Evolutionary conservation across 306 rosid species (phyloP), one percentile per base, ranked within the genome.

Genomic region (Lablab purpureus): DNA sequence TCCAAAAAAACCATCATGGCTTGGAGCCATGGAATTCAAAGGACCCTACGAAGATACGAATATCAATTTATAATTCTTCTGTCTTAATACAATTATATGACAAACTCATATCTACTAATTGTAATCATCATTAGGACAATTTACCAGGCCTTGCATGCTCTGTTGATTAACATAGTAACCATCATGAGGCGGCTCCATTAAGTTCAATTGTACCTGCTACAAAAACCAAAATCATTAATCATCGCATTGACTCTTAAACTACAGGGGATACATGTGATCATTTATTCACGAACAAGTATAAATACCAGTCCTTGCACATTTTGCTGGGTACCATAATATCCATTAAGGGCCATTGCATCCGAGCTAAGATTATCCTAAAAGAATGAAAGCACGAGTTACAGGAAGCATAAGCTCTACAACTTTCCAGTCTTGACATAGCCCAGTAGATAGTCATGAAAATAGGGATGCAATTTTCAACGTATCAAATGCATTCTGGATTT

Each of bases 101-200:
- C 27, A 55, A n/a, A 19, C n/a, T 41, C 22, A 21, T 41, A 77
- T 32, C 14, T 30, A 18, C 30, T 71, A 4, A 58, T 67, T 47
- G 67, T 72, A 70, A 36, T 78, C 74, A 27, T 19, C 58, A 83
- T 49, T 50, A 50, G 77, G 71, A 74, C 43, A 80, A 83, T 85
- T 71, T 82, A 91, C 98, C 84, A 94, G 88, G 78, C 97, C 91
- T 76, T 91, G 98, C 77, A 94, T 88, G 82, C 91, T 87, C 41
- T 87, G 97, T 75, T 90, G 98, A 87, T 86, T 86, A 74, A 91
- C 96, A 80, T 88, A 94, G 87, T 91, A 94, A 47, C 90, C 89
- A 50, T 94, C 98, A 56, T 90, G 95, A 84, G 98, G 97, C 7
- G 95, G 98, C 86, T 94, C 98, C 98, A 94, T 94, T 82, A 91